Evolutionary conservation across 208 protist species (phyloP), one percentile per base, ranked within the genome.

Genomic region (Trypanosomatidae sp.): DNA sequence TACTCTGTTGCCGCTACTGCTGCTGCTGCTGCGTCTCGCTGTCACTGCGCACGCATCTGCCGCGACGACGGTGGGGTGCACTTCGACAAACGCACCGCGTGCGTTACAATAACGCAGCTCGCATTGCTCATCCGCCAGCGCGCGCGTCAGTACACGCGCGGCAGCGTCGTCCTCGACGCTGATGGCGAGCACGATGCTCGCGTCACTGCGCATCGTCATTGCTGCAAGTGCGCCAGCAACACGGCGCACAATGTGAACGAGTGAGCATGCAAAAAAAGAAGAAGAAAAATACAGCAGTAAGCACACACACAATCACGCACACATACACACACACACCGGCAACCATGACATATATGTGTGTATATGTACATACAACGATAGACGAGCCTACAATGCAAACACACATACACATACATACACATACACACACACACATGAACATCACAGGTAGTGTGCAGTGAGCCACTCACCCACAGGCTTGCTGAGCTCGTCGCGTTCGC

Each of bases 391-490:
- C 23, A 24, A 24, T 39, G 15, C 33, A n/a, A n/a, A 33, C 30
- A 33, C 15, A 43, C 13, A 43, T 15, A 40, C 26, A 40, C 22
- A 48, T 10, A 40, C 19, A 23, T 19, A 7, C 23, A 18, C 27
- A 45, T 42, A 42, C 38, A 42, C 30, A 47, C 5, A 22, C 23
- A 23, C 32, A 48, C 21, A 53, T 4, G 27, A 35, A 35, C n/a
- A 33, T 45, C 71, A 81, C 10, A 49, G 33, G 26, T 48, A 51
- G 43, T 61, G 68, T 8, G 48, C 43, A 18, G 55, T 43, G 11
- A 87, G 47, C 65, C 73, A 83, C 8, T 90, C 74, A 49, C 80
- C 71, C 4, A 55, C 53, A 6, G 74, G 68, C 35, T 76, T 57
- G 13, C 69, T 57, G 27, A 88, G 60, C 42, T 49, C 45, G 24